These are phyloP conservation scores for Delphinella strobiligena DNA, from an alignment of 2,329 filamentous ascomycete genomes.

Conservation along the genomic window DNA sequence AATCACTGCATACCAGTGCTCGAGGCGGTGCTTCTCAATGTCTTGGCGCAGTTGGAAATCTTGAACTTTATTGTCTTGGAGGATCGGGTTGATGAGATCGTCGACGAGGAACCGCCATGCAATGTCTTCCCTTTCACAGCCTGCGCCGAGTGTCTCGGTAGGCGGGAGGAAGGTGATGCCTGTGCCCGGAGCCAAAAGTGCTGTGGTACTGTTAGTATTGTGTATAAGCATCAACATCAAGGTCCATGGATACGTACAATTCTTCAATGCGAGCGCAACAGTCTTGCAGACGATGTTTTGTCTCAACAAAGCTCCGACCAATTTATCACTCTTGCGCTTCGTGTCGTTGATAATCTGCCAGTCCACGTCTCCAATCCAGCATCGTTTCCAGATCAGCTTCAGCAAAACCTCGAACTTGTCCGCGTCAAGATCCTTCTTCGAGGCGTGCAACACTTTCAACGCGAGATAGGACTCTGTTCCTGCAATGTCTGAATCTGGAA, in stretches of 20 bases:
- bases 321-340: conserved; percentile 57
- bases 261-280: conserved; percentile 39
- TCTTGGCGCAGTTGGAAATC: conserved; percentile 53
- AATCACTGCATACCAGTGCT: conserved; percentile 50
- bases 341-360: conserved; percentile 74
- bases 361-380: conserved; percentile 71
- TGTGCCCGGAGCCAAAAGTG: conserved; percentile 9
- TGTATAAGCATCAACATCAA: neutral
- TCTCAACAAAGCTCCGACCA: conserved; percentile 48
- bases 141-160: conserved; percentile 38
- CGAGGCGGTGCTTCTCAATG: conserved; percentile 56
- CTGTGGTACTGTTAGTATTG: conserved; percentile 7
- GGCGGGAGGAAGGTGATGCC: conserved; percentile 16
- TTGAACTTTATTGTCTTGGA: conserved; percentile 61
- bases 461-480: conserved; percentile 62
- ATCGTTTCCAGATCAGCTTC: conserved; percentile 74
- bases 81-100: conserved; percentile 52
- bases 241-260: conserved; percentile 38
- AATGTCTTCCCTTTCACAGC: conserved; percentile 45
- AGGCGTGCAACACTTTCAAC: conserved; percentile 43
- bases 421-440: conserved; percentile 39
- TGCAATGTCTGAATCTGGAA: conserved; percentile 36
- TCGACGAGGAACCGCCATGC: conserved; percentile 40
- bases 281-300: conserved; percentile 37
- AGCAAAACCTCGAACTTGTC: conserved; percentile 45